phyloP scores from a whole-genome alignment of 2,329 filamentous ascomycete genomes.

The Trichoderma hamatum region DNA sequence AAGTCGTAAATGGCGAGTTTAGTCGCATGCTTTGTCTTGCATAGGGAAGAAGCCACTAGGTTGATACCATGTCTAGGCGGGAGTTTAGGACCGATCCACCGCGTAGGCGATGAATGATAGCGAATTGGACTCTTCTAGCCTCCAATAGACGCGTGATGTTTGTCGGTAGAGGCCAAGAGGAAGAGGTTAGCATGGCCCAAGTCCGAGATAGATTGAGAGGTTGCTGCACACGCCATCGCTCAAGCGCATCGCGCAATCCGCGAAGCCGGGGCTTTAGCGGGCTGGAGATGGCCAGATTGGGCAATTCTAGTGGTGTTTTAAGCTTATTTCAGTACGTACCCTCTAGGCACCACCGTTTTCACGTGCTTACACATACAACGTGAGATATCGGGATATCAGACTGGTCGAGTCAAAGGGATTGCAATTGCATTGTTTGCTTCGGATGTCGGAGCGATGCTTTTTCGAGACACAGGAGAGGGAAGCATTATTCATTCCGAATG shows the following conservation, averaged over 20 bases:
- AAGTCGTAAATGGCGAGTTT: not conserved
- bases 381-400: not conserved
- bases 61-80: not conserved
- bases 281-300: not conserved
- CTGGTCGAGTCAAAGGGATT: no score
- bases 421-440: not conserved
- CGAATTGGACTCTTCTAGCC: not conserved
- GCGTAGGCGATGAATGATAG: no score
- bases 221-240: conserved; percentile 10
- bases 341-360: conserved; percentile 3
- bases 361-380: not conserved
- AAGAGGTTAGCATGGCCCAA: not conserved
- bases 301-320: not conserved
- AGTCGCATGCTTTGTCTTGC: not conserved
- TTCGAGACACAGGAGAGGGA: not conserved
- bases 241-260: conserved; percentile 25
- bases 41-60: not conserved
- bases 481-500: not conserved
- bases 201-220: not conserved
- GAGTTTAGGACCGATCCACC: not conserved
- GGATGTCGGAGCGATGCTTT: not conserved
- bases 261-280: not conserved
- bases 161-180: not conserved
- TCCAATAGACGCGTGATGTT: not conserved
- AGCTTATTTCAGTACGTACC: conserved; percentile 23